phyloP scores from a whole-genome alignment of 108 stramenopile species.

The Pseudonitzschia pungens region DNA sequence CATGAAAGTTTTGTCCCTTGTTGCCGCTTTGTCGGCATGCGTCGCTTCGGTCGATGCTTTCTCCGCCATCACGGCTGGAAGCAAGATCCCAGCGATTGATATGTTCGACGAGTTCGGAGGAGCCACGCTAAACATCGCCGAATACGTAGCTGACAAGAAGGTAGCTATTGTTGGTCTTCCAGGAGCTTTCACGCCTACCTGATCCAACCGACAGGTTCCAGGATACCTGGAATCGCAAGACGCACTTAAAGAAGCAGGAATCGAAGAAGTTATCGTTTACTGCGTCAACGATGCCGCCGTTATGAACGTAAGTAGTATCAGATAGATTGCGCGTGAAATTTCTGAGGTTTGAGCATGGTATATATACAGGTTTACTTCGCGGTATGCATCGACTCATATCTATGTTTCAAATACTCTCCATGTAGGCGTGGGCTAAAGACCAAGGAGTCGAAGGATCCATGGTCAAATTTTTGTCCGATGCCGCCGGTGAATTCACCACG shows the following conservation, averaged over 20 bases:
- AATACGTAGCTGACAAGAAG: conserved; percentile 46
- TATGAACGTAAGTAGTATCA: conserved; percentile 22
- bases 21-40: conserved; percentile 28
- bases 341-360: no score
- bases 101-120: conserved; percentile 36
- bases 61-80: conserved; percentile 29
- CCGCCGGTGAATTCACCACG: conserved; percentile 57
- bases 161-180: conserved; percentile 66
- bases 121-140: conserved; percentile 44
- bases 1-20: conserved; percentile 22
- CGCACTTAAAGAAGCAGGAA: conserved; percentile 56
- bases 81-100: conserved; percentile 37
- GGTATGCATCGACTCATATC: conserved; percentile 34
- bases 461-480: conserved; percentile 68
- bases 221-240: conserved; percentile 73
- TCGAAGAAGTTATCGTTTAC: conserved; percentile 67
- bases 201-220: conserved; percentile 75
- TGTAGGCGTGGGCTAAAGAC: conserved; percentile 57
- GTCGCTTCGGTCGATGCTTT: conserved; percentile 21
- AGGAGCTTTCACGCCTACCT: conserved; percentile 79
- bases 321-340: conserved; percentile 45
- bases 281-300: conserved; percentile 59
- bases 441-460: conserved; percentile 48
- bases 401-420: conserved; percentile 24
- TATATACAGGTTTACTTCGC: conserved; percentile 14